Evolutionary conservation across 257 asterid genomes (phyloP).

Genomic region (Pogostemon cablin): DNA sequence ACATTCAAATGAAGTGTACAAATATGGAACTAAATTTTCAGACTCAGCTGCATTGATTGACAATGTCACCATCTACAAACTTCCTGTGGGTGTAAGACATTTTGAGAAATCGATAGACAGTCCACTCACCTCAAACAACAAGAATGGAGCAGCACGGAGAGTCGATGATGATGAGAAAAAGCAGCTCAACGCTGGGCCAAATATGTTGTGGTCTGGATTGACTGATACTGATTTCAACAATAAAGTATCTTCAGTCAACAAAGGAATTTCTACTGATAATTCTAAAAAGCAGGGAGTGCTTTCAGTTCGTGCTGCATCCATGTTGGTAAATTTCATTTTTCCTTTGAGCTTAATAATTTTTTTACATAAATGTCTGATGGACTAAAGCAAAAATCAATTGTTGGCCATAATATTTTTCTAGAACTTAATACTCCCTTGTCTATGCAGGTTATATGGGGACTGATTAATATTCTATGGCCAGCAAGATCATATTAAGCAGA

Average conservation of each 20-base stretch:
- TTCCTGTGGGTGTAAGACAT: slow-evolving; percentile 85
- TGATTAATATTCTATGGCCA: slow-evolving; percentile 4
- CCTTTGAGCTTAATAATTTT: slow-evolving; percentile 8
- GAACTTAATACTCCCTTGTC: slow-evolving; percentile 8
- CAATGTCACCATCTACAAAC: slow-evolving; percentile 60
- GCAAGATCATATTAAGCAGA: slow-evolving; percentile 13
- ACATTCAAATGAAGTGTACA: slow-evolving; percentile 45
- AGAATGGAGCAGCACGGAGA: slow-evolving; percentile 42
- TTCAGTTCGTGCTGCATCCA: slow-evolving; percentile 86
- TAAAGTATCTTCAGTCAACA: slow-evolving; percentile 38
- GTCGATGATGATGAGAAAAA: slow-evolving; percentile 44
- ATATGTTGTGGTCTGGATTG: slow-evolving; percentile 48
- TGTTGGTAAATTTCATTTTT: slow-evolving; percentile 70
- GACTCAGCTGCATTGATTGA: slow-evolving; percentile 52
- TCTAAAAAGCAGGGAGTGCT: slow-evolving; percentile 80
- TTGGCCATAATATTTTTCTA: neutral
- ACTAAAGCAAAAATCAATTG: slow-evolving; percentile 9
- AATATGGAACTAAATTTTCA: slow-evolving; percentile 43
- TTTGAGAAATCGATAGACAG: slow-evolving; percentile 49
- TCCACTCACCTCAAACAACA: slow-evolving; percentile 44
- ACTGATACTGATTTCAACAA: slow-evolving; percentile 44
- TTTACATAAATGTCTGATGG: neutral
- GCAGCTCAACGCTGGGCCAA: slow-evolving; percentile 41
- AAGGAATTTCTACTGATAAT: slow-evolving; percentile 41
- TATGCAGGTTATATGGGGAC: slow-evolving; percentile 1